Conservation (phyloP, 495 filamentous ascomycete genomes). For the Aspergillus hancockii region DNA sequence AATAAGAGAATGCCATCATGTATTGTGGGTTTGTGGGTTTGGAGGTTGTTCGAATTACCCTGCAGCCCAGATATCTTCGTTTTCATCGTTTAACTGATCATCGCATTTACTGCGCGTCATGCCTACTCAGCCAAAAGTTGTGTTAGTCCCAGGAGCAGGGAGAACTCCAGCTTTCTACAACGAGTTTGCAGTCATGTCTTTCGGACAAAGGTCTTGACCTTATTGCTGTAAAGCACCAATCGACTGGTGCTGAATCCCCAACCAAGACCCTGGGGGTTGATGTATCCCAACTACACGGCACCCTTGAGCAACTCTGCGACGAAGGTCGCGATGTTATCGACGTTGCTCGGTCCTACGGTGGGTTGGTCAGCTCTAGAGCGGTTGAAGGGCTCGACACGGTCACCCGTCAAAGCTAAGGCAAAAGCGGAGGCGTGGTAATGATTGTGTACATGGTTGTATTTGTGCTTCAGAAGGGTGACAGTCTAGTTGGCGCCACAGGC, state of each 20-base stretch:
- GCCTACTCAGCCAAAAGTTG: constrained; percentile 41
- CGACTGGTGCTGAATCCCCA: constrained; percentile 39
- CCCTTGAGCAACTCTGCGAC: constrained; percentile 28
- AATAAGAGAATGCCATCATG: no score
- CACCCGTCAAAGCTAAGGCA: constrained; percentile 29
- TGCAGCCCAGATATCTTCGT: no score
- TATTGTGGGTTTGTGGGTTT: no score
- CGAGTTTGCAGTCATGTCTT: constrained; percentile 34
- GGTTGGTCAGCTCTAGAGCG: constrained; percentile 43
- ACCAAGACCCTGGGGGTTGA: constrained; percentile 42
- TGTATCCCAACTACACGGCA: constrained; percentile 26
- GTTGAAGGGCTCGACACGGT: constrained; percentile 41
- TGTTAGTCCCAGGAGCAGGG: constrained; percentile 54
- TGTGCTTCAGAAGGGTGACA: constrained; percentile 30
- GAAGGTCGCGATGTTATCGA: constrained; percentile 49
- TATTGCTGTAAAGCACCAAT: constrained; percentile 41
- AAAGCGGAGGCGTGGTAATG: constrained; percentile 39
- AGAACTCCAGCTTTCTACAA: constrained; percentile 36
- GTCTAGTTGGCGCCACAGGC: constrained; percentile 27
- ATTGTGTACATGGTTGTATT: constrained; percentile 45
- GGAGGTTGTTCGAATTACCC: no score
- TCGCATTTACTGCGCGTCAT: not conserved
- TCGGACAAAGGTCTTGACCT: constrained; percentile 33
- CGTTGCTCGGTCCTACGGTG: constrained; percentile 53
- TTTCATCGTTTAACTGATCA: no score